Evolutionary conservation across 192 early-diverging fungal species (phyloP), one percentile per base, ranked within the genome.

Genomic region (Haplosporangium gracile): DNA sequence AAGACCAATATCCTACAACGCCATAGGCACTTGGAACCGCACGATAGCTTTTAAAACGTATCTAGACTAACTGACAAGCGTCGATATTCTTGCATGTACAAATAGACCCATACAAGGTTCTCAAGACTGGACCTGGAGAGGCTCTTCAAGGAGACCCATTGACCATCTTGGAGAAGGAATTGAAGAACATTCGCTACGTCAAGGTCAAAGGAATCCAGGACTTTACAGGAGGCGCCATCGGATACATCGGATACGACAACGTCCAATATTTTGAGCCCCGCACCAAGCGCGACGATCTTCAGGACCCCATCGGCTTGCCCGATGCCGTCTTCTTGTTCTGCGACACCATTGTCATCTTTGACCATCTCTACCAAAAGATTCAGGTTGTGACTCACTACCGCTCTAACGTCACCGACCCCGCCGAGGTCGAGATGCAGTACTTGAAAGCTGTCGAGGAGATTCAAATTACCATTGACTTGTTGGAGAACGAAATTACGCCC

Each of bases 231-330:
- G 99, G 99, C 36, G 99, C 98, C 5, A 94, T 99, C 72, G 99
- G 99, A 26, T 99, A 98, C 88, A 96, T 99, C 74, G 92, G 95
- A 60, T 99, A 98, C 89, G 99, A 99, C 87, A 99, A 98, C 77
- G 95, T 99, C 63, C 95, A 96, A 87, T 96, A 98, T 88, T 99
- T 99, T 95, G 99, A 99, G 90, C 98, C 98, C 13, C 95, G 94
- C 68, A 96, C 97, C 2, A 94, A 93, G 55, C 91, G 93, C 68
- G 84, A 85, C 18, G 92, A 94, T 16, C 83, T 99, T 38, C 87
- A 92, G 29, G 99, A 99, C 82, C 95, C 96, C 16, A 88, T 99
- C 24, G 96, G 91, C 20, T 90, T 99, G 22, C 99, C 99, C 40
- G 99, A 99, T 68, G 94, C 97, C 53, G 91, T 99, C 24, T 96